Percentiles rank a stretch among this genome's conserved stretches.
Evolutionary conservation across 1,284 basidiomycete genomes (phyloP).

Genomic region (Chalciporus sp.): DNA sequence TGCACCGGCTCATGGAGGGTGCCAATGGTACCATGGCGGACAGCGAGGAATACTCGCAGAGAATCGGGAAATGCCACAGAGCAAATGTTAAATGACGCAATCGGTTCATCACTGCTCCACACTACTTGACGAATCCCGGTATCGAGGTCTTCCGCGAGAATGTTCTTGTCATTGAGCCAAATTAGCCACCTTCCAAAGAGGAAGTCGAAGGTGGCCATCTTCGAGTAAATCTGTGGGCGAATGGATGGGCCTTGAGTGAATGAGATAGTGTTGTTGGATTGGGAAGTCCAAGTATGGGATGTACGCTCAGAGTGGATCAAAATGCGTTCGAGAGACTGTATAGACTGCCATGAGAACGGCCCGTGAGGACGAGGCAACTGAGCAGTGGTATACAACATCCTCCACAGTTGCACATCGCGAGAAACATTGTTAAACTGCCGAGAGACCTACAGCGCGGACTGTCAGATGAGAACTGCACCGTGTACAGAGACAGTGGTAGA

Average conservation of each 20-base stretch:
- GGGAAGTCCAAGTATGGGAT: conserved; percentile 27
- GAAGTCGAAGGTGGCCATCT: conserved; percentile 23
- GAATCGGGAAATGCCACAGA: no score
- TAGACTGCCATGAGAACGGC: conserved; percentile 27
- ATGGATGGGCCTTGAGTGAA: conserved; percentile 19
- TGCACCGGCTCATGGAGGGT: no score
- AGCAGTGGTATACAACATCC: conserved; percentile 18
- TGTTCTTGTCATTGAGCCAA: conserved; percentile 25
- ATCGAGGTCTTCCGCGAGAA: conserved; percentile 26
- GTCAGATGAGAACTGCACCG: background rate
- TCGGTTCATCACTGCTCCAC: conserved; percentile 2
- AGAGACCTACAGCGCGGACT: conserved; percentile 18
- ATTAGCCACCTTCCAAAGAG: conserved; percentile 28
- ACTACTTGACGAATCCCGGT: conserved; percentile 25
- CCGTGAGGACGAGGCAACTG: conserved; percentile 24
- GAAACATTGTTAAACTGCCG: conserved; percentile 18
- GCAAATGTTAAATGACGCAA: no score
- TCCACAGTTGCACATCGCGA: conserved; percentile 22
- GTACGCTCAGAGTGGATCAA: conserved; percentile 20
- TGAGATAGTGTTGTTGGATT: conserved; percentile 15
- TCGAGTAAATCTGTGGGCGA: conserved; percentile 8
- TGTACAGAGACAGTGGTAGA: background rate
- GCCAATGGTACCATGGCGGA: no score
- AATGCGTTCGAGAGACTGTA: conserved; percentile 20
- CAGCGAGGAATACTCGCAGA: no score